Conservation (phyloP, 441 rosid species). For the Biscutella laevigata region DNA sequence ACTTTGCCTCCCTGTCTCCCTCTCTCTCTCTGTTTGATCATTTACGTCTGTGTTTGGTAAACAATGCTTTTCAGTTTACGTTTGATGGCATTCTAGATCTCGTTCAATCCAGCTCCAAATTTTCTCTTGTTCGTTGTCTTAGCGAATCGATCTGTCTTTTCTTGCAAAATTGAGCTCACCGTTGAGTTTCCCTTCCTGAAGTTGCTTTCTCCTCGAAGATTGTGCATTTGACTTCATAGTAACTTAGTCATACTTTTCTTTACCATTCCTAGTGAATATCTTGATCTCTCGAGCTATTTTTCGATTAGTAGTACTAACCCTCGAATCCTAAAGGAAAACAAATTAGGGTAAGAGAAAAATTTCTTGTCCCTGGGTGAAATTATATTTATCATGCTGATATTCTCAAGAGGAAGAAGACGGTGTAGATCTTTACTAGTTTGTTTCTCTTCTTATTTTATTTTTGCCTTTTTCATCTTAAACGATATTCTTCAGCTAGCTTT, state of each 20-base stretch:
- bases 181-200: not conserved
- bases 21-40: conserved; percentile 1
- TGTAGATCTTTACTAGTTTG: conserved; percentile 7
- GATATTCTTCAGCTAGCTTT: not conserved
- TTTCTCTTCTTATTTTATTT: not conserved
- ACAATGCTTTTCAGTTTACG: not conserved
- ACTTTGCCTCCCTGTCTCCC: not conserved
- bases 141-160: conserved; percentile 19
- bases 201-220: not conserved
- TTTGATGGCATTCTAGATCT: conserved; percentile 26
- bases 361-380: not conserved
- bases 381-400: not conserved
- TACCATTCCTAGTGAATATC: not conserved
- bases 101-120: conserved; percentile 25
- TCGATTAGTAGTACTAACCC: not conserved
- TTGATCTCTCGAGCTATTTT: conserved; percentile 11
- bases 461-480: not conserved
- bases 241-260: not conserved
- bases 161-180: conserved; percentile 9
- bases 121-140: not conserved
- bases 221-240: conserved; percentile 2
- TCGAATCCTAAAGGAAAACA: conserved; percentile 4
- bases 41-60: conserved; percentile 11
- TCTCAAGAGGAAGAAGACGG: not conserved
- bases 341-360: not conserved